These are phyloP conservation scores for Telfairia occidentalis DNA, from an alignment of 331 rosid species.

Conservation along the genomic window DNA sequence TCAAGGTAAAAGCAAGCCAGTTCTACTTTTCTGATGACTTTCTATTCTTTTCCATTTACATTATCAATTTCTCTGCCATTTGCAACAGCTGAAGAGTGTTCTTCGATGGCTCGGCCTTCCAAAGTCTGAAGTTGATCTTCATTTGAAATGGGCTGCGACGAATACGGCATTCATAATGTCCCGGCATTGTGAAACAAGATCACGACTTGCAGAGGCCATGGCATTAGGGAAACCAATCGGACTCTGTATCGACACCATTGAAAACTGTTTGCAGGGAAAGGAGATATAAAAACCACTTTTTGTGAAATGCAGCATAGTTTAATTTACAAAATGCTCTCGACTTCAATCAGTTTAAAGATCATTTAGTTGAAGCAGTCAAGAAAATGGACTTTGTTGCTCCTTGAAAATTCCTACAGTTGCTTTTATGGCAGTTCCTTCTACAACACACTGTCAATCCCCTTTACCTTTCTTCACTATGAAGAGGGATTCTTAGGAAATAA, in stretches of 20 bases:
- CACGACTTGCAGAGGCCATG: conserved; percentile 11
- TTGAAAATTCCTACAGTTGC: neutral
- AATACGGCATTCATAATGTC: conserved; percentile 8
- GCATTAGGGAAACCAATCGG: conserved; percentile 8
- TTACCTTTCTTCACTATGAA: too few species aligned
- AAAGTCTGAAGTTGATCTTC: conserved; percentile 1
- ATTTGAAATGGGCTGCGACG: conserved; percentile 9
- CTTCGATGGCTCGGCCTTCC: conserved; percentile 9
- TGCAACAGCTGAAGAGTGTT: conserved; percentile 14
- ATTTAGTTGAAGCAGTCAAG: neutral
- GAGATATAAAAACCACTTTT: neutral
- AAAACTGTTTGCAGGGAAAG: conserved; percentile 1
- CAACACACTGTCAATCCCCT: too few species aligned
- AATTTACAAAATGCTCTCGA: neutral
- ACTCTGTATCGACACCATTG: conserved; percentile 7
- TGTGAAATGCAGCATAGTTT: neutral
- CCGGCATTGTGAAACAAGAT: conserved; percentile 4
- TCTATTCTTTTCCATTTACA: neutral
- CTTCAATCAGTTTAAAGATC: neutral
- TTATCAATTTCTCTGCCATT: neutral
- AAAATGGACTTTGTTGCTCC: neutral
- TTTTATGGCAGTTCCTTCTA: too few species aligned
- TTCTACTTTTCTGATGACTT: neutral
- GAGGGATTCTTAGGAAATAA: too few species aligned
- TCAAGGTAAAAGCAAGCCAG: neutral